Base-by-base conservation (phyloP, 306 rosid species). In the Trichosanthes truncata region DNA sequence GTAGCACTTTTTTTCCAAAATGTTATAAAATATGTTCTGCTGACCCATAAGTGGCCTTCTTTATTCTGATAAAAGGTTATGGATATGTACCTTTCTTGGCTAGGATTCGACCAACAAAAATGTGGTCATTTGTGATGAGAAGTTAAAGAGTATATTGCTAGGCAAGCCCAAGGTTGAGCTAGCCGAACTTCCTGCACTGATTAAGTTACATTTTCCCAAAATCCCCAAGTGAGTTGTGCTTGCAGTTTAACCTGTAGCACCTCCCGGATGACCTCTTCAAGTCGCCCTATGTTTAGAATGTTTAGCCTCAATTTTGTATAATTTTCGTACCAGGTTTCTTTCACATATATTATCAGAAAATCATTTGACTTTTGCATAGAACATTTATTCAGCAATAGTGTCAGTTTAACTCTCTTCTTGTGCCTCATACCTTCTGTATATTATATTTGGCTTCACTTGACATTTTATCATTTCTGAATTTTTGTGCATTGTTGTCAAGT, bases 161-260 rank as follows among this genome's bases (percentile, higher is more conserved):
- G 97, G 98, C 73, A 91, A 89, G 89, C 87, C 87, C 83, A 88
- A 81, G 76, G 89, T 94, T 76, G 97, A 91, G 79, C 82, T 94
- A 65, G 93, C 86, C 45, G 97, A 94, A 82, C 98, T 94, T 81
- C 98, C 97, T 65, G 84, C 87, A 61, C 87, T 94, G 78, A 84
- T 94, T 85, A 92, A 94, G 89, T 86, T 91, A 56, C 97, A 94
- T 86, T 94, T 94, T 83, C 97, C 97, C 1, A 94, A 94, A 82
- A 92, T 81, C 74, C 85, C 83, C 35, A 92, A 88, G 90, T 92
- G 77, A 84, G 81, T 17, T 49, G 14, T 23, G 57, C 20, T 25
- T 71, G 11, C 13, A 14, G 36, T 69, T 69, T 43, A 43, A 25
- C 55, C 52, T 69, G 31, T 11, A 0, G n/a, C 55, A 23, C 10